These are phyloP conservation scores for Baudoinia panamericana DNA, from an alignment of 495 filamentous ascomycete species.

Conservation along the genomic window DNA sequence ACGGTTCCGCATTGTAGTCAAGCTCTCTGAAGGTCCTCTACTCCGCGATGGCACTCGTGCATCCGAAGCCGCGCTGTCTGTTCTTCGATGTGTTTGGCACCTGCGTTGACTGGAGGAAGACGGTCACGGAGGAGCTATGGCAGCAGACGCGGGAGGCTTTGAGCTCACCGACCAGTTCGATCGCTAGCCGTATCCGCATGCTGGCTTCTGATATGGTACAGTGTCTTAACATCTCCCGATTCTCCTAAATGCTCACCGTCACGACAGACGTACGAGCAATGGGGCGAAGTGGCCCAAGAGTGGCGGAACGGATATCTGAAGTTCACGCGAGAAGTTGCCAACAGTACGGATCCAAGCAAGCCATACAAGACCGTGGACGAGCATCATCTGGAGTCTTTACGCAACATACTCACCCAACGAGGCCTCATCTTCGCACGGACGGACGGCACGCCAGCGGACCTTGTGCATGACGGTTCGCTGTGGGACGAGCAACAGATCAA, in stretches of 20 bases:
- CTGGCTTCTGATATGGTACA: slow-evolving; percentile 38
- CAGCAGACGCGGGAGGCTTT: slow-evolving; percentile 30
- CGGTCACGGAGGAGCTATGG: slow-evolving; percentile 42
- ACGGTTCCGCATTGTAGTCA: too few species aligned
- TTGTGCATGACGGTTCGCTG: slow-evolving; percentile 35
- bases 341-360: slow-evolving; percentile 28
- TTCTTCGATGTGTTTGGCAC: slow-evolving; percentile 67
- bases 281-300: slow-evolving; percentile 32
- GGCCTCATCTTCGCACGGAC: slow-evolving; percentile 14
- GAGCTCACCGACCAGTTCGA: slow-evolving; percentile 31
- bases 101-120: slow-evolving; percentile 56
- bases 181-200: slow-evolving; percentile 35
- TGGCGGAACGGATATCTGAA: slow-evolving; percentile 51
- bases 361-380: slow-evolving; percentile 40
- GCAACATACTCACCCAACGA: slow-evolving; percentile 30
- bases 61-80: slow-evolving; percentile 33
- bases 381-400: slow-evolving; percentile 51
- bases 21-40: too few species aligned
- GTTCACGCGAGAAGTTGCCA: slow-evolving; percentile 41
- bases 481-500: slow-evolving; percentile 46
- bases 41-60: slow-evolving; percentile 6
- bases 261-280: slow-evolving; percentile 15
- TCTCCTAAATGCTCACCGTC: background rate
- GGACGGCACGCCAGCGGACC: slow-evolving; percentile 7
- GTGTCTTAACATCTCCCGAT: slow-evolving; percentile 30